phyloP scores from a whole-genome alignment of 352 stramenopile genomes.

The Aphanomyces stellatus region DNA sequence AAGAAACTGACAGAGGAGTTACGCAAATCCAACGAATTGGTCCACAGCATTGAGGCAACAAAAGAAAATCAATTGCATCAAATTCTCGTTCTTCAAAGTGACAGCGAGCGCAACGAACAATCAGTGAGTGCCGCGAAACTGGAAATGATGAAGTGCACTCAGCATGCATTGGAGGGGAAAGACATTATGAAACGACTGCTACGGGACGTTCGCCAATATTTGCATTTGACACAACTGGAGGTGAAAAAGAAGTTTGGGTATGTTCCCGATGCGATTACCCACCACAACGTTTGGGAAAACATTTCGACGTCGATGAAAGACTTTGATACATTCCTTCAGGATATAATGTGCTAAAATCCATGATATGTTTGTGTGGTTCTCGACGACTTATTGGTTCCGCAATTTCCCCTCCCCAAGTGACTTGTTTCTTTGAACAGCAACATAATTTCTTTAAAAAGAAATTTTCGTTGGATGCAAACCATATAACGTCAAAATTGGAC shows the following conservation, averaged over 20 bases:
- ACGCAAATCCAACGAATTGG: too few relatives aligned
- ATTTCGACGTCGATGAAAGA: conserved; percentile 51
- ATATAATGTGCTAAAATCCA: conserved; percentile 18
- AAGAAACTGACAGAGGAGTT: too few relatives aligned
- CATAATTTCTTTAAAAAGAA: too few relatives aligned
- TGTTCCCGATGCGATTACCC: conserved; percentile 61
- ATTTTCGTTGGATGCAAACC: too few relatives aligned
- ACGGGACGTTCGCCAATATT: conserved; percentile 54
- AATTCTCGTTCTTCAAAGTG: conserved; percentile 15
- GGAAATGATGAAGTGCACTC: not conserved
- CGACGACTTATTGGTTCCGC: conserved; percentile 24
- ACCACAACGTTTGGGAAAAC: conserved; percentile 45
- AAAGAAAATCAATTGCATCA: too few relatives aligned
- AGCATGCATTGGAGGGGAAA: not conserved
- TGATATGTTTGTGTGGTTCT: conserved; percentile 29
- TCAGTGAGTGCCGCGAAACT: conserved; percentile 15
- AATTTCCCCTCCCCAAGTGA: not conserved
- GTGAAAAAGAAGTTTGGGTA: conserved; percentile 77
- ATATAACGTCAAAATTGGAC: too few relatives aligned
- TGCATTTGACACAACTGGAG: conserved; percentile 54
- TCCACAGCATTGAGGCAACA: too few relatives aligned
- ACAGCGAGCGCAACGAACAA: conserved; percentile 24
- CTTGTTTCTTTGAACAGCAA: not conserved
- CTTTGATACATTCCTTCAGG: conserved; percentile 31
- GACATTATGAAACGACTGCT: conserved; percentile 35